phyloP scores from a whole-genome alignment of 192 early-diverging fungal genomes.

The Linnemannia elongata region DNA sequence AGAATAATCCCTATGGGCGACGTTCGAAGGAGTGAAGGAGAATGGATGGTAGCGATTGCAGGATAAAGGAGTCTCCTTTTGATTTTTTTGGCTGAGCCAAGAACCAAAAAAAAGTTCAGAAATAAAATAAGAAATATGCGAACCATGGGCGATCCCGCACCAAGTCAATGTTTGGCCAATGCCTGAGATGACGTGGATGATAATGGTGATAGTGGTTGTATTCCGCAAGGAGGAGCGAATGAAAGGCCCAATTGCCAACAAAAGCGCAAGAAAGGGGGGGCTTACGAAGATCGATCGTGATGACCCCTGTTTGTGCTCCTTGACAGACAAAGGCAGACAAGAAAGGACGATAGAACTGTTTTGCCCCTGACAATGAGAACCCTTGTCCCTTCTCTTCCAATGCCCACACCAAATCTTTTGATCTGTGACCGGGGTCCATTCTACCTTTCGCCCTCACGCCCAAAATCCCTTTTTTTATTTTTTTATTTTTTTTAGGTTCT shows the following conservation, averaged over 20 bases:
- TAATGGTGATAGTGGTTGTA: too few species aligned
- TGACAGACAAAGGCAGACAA: background rate
- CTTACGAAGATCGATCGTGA: background rate
- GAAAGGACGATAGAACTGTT: background rate
- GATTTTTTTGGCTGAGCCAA: too few species aligned
- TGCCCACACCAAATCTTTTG: background rate
- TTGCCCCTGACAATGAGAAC: background rate
- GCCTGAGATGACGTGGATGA: too few species aligned
- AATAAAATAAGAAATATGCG: too few species aligned
- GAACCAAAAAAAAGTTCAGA: too few species aligned
- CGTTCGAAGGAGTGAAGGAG: background rate
- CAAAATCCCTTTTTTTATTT: background rate
- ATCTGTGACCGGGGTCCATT: background rate
- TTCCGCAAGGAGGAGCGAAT: background rate
- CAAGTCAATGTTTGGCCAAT: too few species aligned
- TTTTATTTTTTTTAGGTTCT: background rate
- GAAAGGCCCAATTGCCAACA: background rate
- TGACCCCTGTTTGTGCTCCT: background rate
- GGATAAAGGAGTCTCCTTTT: background rate
- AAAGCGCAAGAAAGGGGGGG: background rate
- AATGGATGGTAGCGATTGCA: background rate
- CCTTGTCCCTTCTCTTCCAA: background rate
- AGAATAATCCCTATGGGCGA: background rate
- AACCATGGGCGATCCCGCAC: too few species aligned
- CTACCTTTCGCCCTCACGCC: background rate